Base-by-base conservation (phyloP, 2,329 filamentous ascomycete species). In the Penicillium glabrum region DNA sequence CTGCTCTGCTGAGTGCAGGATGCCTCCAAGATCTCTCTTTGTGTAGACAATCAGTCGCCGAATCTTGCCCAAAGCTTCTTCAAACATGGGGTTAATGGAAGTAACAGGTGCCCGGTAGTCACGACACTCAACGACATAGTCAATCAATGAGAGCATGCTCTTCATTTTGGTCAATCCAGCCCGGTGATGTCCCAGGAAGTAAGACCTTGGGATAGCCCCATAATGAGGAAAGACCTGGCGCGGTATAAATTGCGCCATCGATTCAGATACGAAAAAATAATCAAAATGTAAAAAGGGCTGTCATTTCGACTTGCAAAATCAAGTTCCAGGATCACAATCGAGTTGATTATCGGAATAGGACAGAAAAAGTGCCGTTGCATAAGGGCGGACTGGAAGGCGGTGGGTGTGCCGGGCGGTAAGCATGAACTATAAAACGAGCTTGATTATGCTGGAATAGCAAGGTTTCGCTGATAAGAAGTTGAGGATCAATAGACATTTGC, bases 121-220 rank as follows among this genome's bases (percentile, higher is more conserved):
- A 69, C 95, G 90, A 74, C 93, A 97, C 79, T 99, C 95, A 69
- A 99, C 85, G 53, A 99, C 86, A 44, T 98, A 86, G 69, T 93
- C 89, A 67, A 97, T 90, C 61, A 86, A 87, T 27, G 87, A 86
- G 48, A 99, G 83, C 71, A 90, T 83, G 39, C 85, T 85, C 72
- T 90, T 90, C 88, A 98, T 96, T 72, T 90, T 89, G 47, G 83
- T 80, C 31, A 96, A 81, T 16, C 90, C 95, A 10, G 89, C 84
- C 59, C 86, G 85, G 80, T 99, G 95, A 77, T 99, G 95, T 60
- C 95, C 95, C 46, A 98, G 83, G 78, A 91, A 99, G 78, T 98
- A 99, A 57, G 93, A 95, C 63, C 91, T 87, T 39, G 90, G 88
- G 59, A 98, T 88, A 51, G 87, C 89, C 53, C 82, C 79, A 67